Evolutionary conservation across 1,284 basidiomycete species (phyloP).

Genomic region (Cystobasidium sp.): DNA sequence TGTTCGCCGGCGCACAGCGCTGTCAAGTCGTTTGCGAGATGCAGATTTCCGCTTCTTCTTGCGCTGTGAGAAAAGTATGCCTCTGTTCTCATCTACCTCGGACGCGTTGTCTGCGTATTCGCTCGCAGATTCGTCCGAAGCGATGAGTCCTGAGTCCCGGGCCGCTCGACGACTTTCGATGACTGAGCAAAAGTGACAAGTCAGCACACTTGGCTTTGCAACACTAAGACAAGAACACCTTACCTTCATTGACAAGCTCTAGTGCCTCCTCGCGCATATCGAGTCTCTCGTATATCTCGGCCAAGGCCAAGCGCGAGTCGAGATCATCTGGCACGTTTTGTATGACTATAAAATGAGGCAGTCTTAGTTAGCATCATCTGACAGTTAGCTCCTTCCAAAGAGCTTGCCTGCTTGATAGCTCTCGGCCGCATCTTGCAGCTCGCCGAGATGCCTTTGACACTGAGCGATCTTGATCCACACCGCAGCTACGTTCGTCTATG

Average conservation of each 20-base stretch:
- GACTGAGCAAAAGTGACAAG: slow-evolving; percentile 33
- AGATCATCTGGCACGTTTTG: slow-evolving; percentile 72
- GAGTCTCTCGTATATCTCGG: slow-evolving; percentile 79
- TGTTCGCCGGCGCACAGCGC: slow-evolving; percentile 14
- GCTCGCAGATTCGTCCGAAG: slow-evolving; percentile 21
- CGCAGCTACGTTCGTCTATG: slow-evolving; percentile 50
- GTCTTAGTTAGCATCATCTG: not conserved
- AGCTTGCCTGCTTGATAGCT: slow-evolving; percentile 68
- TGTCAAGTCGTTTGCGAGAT: not conserved
- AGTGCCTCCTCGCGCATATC: slow-evolving; percentile 80
- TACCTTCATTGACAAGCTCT: slow-evolving; percentile 83
- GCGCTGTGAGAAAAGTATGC: not conserved
- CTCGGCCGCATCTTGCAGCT: slow-evolving; percentile 74
- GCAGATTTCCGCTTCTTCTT: slow-evolving; percentile 35
- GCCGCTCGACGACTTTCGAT: slow-evolving; percentile 42
- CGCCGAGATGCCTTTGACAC: slow-evolving; percentile 68
- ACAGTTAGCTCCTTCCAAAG: too few relatives aligned
- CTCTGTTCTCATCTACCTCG: slow-evolving; percentile 2
- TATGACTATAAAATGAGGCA: slow-evolving; percentile 62
- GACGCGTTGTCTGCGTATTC: slow-evolving; percentile 9
- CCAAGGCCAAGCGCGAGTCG: slow-evolving; percentile 83
- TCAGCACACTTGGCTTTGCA: slow-evolving; percentile 58
- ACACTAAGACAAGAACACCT: not conserved
- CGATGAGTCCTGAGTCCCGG: slow-evolving; percentile 38
- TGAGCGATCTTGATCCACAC: slow-evolving; percentile 51